Evolutionary conservation across 2,329 filamentous ascomycete species (phyloP), one percentile per base, ranked within the genome.

Genomic region (Fusarium multiceps): DNA sequence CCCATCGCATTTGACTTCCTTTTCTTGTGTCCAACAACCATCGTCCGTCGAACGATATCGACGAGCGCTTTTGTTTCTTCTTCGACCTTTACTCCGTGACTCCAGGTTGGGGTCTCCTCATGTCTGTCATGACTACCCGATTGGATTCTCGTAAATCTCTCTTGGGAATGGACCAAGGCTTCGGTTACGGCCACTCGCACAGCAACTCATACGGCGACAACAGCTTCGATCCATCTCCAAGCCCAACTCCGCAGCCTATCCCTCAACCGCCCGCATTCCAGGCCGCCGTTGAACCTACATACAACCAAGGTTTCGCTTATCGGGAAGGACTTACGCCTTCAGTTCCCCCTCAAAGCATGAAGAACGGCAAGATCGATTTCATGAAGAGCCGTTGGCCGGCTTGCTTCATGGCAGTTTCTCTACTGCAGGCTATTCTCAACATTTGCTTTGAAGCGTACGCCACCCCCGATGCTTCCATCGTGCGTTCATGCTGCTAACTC

Each of bases 331-430:
- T 81, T 40, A 72, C 76, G 14, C 70, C 78, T 28, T 80, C 80
- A 20, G 72, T 73, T 32, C 75, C 77, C 14, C 72, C 79, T 18
- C 64, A 69, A 45, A 78, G 78, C 60, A 76, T 79, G 32, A 72
- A 76, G 45, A 73, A 72, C 42, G 74, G 74, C 63, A 76, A 68
- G 59, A 74, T 94, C 84, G 95, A 94, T 78, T 89, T 92, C 74
- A 91, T 97, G 74, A 92, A 90, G 78, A 92, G 92, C 60, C 88
- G 87, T 76, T 99, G 96, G 95, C 94, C 94, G 18, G 95, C 93
- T 85, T 84, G 89, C 66, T 98, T 98, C 78, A 89, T 97, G 81
- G 79, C 89, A 69, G 86, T 92, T 37, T 90, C 93, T 37, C 80
- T 91, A 47, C 69, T 92, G 60, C 96, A 99, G 84, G 92, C 93